phyloP scores from a whole-genome alignment of 1,139 yeast species.

The Candida sp. region DNA sequence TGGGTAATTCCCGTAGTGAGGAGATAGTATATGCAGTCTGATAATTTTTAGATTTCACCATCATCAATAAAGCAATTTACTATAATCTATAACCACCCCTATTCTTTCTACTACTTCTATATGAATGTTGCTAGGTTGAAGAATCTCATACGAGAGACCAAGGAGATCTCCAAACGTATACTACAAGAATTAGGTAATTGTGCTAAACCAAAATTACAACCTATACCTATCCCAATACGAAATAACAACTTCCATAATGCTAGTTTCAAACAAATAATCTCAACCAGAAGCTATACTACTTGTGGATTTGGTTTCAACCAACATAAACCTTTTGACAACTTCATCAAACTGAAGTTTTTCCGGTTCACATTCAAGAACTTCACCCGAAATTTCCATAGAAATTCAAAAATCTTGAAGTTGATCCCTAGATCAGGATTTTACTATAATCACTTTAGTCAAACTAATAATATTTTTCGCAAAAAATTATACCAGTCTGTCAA shows the following conservation, averaged over 20 bases:
- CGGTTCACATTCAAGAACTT: constrained; percentile 5
- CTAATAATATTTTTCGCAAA: constrained; percentile 16
- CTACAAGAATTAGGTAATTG: constrained; percentile 1
- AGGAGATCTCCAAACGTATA: constrained; percentile 1
- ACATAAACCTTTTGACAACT: background rate
- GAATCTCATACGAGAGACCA: constrained; percentile 3
- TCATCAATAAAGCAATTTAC: too few relatives aligned
- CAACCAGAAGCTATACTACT: background rate
- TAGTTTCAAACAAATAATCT: background rate
- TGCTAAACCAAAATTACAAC: constrained; percentile 1
- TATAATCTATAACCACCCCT: too few relatives aligned
- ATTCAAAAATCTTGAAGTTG: constrained; percentile 7
- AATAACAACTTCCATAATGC: background rate
- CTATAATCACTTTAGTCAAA: constrained; percentile 19
- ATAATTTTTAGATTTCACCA: too few relatives aligned
- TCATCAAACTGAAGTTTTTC: background rate
- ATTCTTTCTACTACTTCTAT: too few relatives aligned
- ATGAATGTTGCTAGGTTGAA: constrained; percentile 1
- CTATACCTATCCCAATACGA: constrained; percentile 1
- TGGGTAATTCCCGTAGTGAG: too few relatives aligned
- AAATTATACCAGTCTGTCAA: constrained; percentile 12
- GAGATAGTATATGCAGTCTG: too few relatives aligned
- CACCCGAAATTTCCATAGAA: constrained; percentile 5
- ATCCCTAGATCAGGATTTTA: constrained; percentile 8
- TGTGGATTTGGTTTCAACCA: constrained; percentile 1